Evolutionary conservation across 345 rosid species (phyloP).

Genomic region (Pugionium dolabratum): DNA sequence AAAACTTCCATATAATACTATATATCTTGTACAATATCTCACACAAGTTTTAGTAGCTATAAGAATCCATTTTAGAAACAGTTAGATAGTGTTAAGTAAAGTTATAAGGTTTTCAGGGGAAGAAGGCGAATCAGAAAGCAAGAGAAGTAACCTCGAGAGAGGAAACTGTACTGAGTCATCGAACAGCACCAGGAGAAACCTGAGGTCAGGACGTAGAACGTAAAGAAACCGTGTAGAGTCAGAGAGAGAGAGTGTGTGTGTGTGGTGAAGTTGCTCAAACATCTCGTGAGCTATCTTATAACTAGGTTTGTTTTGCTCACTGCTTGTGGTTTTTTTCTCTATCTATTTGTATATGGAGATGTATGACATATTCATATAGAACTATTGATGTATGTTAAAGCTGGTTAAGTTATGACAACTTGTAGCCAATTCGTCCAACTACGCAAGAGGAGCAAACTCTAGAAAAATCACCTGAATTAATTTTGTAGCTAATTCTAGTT

Average conservation of each 20-base stretch:
- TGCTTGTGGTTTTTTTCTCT: background rate
- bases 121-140: constrained; percentile 32
- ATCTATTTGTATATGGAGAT: background rate
- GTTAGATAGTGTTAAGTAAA: background rate
- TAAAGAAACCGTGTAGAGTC: background rate
- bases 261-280: constrained; percentile 27
- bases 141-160: constrained; percentile 17
- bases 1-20: background rate
- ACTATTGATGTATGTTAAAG: too few species aligned
- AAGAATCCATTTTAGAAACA: background rate
- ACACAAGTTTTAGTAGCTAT: background rate
- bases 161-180: constrained; percentile 17
- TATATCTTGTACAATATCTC: constrained; percentile 8
- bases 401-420: background rate
- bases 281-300: constrained; percentile 31
- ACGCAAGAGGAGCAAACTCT: background rate
- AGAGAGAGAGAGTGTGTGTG: background rate
- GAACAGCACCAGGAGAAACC: constrained; percentile 23
- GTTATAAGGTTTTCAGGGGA: constrained; percentile 24
- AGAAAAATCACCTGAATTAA: background rate
- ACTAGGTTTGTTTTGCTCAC: constrained; percentile 8
- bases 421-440: background rate
- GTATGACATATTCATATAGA: too few species aligned
- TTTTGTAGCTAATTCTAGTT: background rate
- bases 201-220: constrained; percentile 28